Evolutionary conservation across 192 early-diverging fungal species (phyloP).

Genomic region (Paraglomus brasilianum): DNA sequence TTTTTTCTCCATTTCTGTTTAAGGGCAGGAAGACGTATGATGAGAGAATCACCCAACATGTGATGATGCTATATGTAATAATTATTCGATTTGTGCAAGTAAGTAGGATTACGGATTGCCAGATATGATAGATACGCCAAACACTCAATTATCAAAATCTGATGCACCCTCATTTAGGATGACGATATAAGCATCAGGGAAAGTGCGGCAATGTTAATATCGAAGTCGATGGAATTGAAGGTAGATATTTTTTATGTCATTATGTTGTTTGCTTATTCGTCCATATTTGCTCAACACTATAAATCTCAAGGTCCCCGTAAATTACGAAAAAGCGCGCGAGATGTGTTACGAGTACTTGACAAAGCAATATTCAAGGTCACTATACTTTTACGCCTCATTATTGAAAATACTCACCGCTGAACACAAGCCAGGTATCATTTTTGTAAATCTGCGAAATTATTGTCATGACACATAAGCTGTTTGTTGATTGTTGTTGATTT

Average conservation of each 20-base stretch:
- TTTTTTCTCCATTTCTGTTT: slow-evolving; percentile 9
- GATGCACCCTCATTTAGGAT: slow-evolving; percentile 7
- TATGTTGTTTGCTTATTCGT: neutral
- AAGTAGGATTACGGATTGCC: neutral
- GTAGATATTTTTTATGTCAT: neutral
- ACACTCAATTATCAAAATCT: neutral
- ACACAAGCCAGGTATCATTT: slow-evolving; percentile 1
- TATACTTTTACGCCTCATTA: slow-evolving; percentile 8
- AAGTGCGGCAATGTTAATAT: neutral
- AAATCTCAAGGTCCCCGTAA: neutral
- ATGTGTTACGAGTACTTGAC: slow-evolving; percentile 19
- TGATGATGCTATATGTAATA: slow-evolving; percentile 16
- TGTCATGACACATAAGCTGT: too few relatives aligned
- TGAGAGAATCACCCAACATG: neutral
- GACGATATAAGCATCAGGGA: slow-evolving; percentile 12
- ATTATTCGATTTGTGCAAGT: slow-evolving; percentile 16
- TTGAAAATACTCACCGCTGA: neutral
- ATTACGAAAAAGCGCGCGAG: slow-evolving; percentile 11
- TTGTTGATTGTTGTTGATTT: neutral
- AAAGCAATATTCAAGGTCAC: neutral
- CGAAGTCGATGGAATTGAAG: slow-evolving; percentile 7
- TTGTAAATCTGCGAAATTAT: neutral
- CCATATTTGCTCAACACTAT: neutral
- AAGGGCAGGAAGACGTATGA: neutral
- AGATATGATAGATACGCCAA: neutral